These are phyloP conservation scores for Aspergillus carlsbadensis DNA, from an alignment of 495 filamentous ascomycete genomes.

Conservation along the genomic window DNA sequence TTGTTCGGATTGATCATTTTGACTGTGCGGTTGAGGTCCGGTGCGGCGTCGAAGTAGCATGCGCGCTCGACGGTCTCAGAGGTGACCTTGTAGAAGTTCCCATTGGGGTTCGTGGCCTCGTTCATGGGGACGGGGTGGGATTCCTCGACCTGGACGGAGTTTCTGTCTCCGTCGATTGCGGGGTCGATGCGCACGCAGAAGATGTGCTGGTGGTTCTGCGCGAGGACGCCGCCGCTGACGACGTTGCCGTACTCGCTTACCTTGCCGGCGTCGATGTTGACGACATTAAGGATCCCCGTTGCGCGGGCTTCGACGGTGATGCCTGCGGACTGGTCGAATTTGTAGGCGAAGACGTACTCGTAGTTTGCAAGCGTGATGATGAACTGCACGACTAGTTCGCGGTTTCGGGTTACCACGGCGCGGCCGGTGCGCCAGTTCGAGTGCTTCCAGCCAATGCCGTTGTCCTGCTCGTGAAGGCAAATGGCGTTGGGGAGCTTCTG, in stretches of 20 bases:
- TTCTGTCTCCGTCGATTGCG: constrained; percentile 70
- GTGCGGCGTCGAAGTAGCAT: constrained; percentile 67
- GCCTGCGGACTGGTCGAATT: constrained; percentile 85
- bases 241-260: constrained; percentile 71
- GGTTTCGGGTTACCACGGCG: constrained; percentile 59
- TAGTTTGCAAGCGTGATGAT: constrained; percentile 83
- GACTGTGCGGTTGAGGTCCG: constrained; percentile 67
- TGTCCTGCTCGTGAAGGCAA: constrained; percentile 71
- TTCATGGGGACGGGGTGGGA: constrained; percentile 71
- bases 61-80: constrained; percentile 63
- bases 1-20: constrained; percentile 75
- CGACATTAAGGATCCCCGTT: constrained; percentile 84
- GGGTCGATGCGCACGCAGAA: constrained; percentile 91
- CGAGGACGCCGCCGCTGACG: constrained; percentile 83
- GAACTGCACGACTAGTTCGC: constrained; percentile 68
- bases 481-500: constrained; percentile 60
- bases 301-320: constrained; percentile 79
- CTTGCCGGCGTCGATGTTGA: constrained; percentile 72
- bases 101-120: constrained; percentile 72
- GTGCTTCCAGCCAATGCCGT: constrained; percentile 70
- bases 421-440: constrained; percentile 69
- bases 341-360: constrained; percentile 84
- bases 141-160: constrained; percentile 71
- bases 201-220: constrained; percentile 84
- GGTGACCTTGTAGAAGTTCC: constrained; percentile 69